Evolutionary conservation across 139 green algal species (phyloP), one percentile per base, ranked within the genome.

Genomic region (Marvania coccoides): DNA sequence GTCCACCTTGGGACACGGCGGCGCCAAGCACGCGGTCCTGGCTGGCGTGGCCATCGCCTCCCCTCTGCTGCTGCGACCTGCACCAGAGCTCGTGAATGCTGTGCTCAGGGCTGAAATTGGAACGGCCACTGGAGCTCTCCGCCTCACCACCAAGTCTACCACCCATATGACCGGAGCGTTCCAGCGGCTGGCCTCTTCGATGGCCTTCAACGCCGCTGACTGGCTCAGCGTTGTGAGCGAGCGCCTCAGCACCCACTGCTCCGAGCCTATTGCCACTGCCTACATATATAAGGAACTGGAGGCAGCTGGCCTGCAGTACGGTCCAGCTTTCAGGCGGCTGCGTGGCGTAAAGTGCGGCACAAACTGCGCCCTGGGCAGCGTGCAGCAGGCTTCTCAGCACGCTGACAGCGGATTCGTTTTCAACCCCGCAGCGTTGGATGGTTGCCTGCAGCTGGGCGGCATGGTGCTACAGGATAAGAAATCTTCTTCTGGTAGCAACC

Each of bases 261-360:
- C n/a, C 6, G 46, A 56, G 24, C 61, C 38, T 60, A 78, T 79
- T 40, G 74, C 80, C 59, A 79, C 72, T 8, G 55, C 74, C 4
- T 28, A 66, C 3, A 57, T 94, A 26, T 95, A 95, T 60, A 51
- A 83, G 53, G 78, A 87, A 74, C 69, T 95, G 59, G 47, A 58
- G 12, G 79, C 82, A 15, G 73, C 80, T 36, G 87, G 88, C 2
- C 75, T 93, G 61, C 73, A 90, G 69, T 92, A 92, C 65, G 85
- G 84, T 3, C 85, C 81, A 2, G 75, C 80, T 1, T 91, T 94
- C 75, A 59, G 86, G n/a, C 74, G 89, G 42, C 77, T 93, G 55
- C 59, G 83, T 9, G 23, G 19, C n/a, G 65, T 72, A 30, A 72
- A 72, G 19, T 19, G 24, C 8, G 40, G 55, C 29, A 36, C 34